These are phyloP conservation scores for Nepenthes gracilis DNA, from an alignment of 148 eudicot genomes.

Conservation along the genomic window DNA sequence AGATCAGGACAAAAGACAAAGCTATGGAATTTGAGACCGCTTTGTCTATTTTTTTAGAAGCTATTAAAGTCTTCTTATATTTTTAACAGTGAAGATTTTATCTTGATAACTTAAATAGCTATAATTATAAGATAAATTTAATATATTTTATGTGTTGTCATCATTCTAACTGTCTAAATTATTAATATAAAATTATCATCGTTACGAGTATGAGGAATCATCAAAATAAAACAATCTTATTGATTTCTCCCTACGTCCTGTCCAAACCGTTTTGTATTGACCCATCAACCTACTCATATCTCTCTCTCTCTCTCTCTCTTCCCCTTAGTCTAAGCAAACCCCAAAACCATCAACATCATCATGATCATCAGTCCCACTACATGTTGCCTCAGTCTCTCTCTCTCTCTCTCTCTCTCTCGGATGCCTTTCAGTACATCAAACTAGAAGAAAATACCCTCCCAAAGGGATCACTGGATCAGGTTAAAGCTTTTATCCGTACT, in stretches of 20 bases:
- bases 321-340: not conserved
- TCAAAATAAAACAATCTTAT: too few species aligned
- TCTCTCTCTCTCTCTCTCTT: not conserved
- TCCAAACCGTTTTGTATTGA: conserved; percentile 1
- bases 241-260: too few species aligned
- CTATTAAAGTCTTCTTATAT: not conserved
- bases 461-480: not conserved
- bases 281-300: not conserved
- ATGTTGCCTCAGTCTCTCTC: not conserved
- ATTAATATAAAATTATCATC: too few species aligned
- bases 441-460: not conserved
- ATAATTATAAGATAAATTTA: too few species aligned
- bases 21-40: not conserved
- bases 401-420: not conserved
- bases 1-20: not conserved
- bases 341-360: not conserved
- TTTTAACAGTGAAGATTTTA: too few species aligned
- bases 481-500: too few species aligned
- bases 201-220: too few species aligned
- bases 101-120: too few species aligned
- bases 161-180: too few species aligned
- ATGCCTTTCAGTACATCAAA: not conserved
- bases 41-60: not conserved
- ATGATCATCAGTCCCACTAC: conserved; percentile 2
- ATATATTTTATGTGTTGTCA: too few species aligned